Conservation (phyloP, 2,329 filamentous ascomycete genomes). For the Cephalotrichum gorgonifer region DNA sequence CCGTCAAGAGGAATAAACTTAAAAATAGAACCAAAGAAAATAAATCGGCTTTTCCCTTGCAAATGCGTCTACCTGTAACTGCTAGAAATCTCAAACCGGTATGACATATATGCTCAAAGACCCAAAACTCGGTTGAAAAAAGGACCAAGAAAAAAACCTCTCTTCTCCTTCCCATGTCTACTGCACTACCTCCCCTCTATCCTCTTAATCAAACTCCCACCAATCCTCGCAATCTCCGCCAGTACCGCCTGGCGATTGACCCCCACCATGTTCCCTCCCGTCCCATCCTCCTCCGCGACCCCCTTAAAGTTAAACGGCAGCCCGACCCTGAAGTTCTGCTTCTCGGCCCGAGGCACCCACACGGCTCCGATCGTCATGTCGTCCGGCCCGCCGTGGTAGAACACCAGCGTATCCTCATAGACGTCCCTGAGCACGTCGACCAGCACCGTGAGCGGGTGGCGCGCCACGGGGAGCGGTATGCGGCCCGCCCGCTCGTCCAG, state of each 20-base stretch:
- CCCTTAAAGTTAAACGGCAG: conserved; percentile 48
- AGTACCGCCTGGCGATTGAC: conserved; percentile 60
- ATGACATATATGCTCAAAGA: too few species aligned
- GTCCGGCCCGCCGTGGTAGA: conserved; percentile 62
- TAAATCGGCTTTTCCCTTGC: too few species aligned
- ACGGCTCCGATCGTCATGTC: conserved; percentile 44
- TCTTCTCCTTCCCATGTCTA: too few species aligned
- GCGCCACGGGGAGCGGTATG: conserved; percentile 36
- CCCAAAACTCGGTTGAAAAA: too few species aligned
- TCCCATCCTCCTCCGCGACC: conserved; percentile 18
- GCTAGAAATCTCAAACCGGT: too few species aligned
- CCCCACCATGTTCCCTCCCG: conserved; percentile 38
- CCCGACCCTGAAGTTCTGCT: conserved; percentile 58
- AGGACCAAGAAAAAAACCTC: too few species aligned
- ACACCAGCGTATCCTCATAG: conserved; percentile 62
- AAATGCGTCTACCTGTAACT: too few species aligned
- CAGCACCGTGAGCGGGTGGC: conserved; percentile 52
- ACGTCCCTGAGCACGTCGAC: conserved; percentile 54
- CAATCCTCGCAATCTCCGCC: conserved; percentile 61
- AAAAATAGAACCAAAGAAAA: too few species aligned
- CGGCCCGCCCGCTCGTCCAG: conserved; percentile 49
- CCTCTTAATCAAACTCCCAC: conserved; percentile 55
- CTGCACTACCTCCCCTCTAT: conserved; percentile 37
- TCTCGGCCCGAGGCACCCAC: conserved; percentile 45
- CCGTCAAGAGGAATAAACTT: too few species aligned